These are phyloP conservation scores for Skeletonema menzelii DNA, from an alignment of 108 stramenopile species.

Conservation along the genomic window DNA sequence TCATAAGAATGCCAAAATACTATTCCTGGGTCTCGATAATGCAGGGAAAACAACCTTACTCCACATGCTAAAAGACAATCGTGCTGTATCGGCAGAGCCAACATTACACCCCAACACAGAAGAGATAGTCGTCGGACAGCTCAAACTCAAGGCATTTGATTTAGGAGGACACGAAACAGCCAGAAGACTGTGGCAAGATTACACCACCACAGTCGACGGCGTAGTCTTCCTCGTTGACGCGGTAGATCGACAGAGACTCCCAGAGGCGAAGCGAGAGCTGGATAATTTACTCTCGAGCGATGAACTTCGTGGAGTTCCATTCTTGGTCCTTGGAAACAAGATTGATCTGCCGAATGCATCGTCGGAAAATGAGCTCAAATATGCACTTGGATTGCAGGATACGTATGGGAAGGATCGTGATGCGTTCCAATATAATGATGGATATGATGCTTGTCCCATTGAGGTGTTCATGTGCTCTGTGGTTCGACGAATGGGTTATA, in stretches of 20 bases:
- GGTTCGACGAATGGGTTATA: slow-evolving; percentile 82
- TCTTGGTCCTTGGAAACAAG: slow-evolving; percentile 89
- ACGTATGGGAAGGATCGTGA: slow-evolving; percentile 81
- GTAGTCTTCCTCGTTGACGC: slow-evolving; percentile 87
- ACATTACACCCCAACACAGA: slow-evolving; percentile 81
- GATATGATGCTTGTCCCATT: slow-evolving; percentile 59
- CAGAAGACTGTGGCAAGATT: slow-evolving; percentile 79
- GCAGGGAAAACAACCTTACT: slow-evolving; percentile 97
- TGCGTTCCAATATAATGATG: slow-evolving; percentile 25
- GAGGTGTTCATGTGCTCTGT: slow-evolving; percentile 91
- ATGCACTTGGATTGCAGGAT: slow-evolving; percentile 75
- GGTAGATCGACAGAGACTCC: slow-evolving; percentile 74
- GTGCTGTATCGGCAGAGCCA: slow-evolving; percentile 81
- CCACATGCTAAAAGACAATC: slow-evolving; percentile 96
- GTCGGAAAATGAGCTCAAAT: slow-evolving; percentile 81
- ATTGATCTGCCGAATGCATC: slow-evolving; percentile 77
- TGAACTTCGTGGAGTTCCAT: slow-evolving; percentile 80
- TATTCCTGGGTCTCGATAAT: slow-evolving; percentile 98
- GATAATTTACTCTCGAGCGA: slow-evolving; percentile 65
- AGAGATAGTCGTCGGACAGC: slow-evolving; percentile 70
- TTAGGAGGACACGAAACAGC: slow-evolving; percentile 88
- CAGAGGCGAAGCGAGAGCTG: slow-evolving; percentile 90
- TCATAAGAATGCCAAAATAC: slow-evolving; percentile 94
- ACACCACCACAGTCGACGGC: slow-evolving; percentile 86
- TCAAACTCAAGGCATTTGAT: slow-evolving; percentile 85